Percentiles rank a stretch among this genome's conserved stretches.
phyloP scores from a whole-genome alignment of 2,329 filamentous ascomycete genomes.

The Lachnellula cervina region DNA sequence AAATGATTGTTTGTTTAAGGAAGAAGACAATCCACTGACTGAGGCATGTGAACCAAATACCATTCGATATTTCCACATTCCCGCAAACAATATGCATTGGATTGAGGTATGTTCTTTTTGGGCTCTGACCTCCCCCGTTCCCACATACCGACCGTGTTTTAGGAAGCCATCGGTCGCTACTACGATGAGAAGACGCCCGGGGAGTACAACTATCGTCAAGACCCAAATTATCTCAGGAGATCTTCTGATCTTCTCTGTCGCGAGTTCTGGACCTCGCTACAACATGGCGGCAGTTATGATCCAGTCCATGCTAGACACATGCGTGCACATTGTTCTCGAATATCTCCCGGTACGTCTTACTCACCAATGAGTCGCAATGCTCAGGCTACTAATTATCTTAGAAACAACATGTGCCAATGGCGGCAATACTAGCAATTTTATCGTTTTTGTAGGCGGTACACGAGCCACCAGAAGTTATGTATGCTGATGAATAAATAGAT shows the following conservation, averaged over 20 bases:
- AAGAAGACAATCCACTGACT: neutral
- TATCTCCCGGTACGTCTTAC: neutral
- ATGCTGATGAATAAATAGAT: constrained; percentile 2
- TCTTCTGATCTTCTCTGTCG: constrained; percentile 4
- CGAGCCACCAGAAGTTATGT: neutral
- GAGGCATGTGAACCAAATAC: neutral
- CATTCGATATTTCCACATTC: constrained; percentile 9
- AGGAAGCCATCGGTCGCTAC: constrained; percentile 8
- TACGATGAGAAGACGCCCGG: constrained; percentile 3
- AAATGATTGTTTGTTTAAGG: neutral
- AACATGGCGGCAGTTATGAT: constrained; percentile 4
- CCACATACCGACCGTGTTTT: neutral
- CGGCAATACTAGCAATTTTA: constrained; percentile 1
- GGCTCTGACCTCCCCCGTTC: neutral
- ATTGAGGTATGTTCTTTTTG: constrained; percentile 2
- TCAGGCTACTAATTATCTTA: neutral
- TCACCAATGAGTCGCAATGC: neutral
- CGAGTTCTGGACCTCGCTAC: constrained; percentile 5
- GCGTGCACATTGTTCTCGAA: constrained; percentile 5
- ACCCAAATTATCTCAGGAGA: neutral
- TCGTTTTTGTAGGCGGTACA: constrained; percentile 2
- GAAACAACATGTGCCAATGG: neutral
- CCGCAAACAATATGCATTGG: constrained; percentile 9
- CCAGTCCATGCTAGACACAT: constrained; percentile 7
- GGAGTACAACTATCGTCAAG: constrained; percentile 3